Evolutionary conservation across 2,329 filamentous ascomycete species (phyloP).

Genomic region (Aspergillus sp.): DNA sequence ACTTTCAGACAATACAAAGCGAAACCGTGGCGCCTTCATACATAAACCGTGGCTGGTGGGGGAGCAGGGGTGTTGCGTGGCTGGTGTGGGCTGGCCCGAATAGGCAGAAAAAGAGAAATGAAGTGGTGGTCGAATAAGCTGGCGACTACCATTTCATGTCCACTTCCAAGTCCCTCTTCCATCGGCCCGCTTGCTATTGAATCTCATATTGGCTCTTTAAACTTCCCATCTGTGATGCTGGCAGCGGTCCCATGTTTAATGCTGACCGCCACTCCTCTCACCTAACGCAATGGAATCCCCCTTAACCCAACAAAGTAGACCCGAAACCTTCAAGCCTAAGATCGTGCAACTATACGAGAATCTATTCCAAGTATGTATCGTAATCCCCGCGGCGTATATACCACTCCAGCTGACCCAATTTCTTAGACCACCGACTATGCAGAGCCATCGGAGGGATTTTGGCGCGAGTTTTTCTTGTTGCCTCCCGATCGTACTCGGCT

Average conservation of each 20-base stretch:
- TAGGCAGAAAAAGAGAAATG: conserved; percentile 15
- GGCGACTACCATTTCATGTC: conserved; percentile 3
- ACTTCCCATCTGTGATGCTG: conserved; percentile 19
- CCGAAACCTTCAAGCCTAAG: conserved; percentile 90
- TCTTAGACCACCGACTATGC: conserved; percentile 63
- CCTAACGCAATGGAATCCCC: conserved; percentile 76
- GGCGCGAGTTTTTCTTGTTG: conserved; percentile 92
- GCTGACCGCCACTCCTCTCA: conserved; percentile 21
- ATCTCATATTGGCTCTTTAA: not conserved
- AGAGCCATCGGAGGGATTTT: conserved; percentile 85
- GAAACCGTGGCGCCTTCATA: not conserved
- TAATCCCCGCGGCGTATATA: not conserved
- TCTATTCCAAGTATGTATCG: conserved; percentile 63
- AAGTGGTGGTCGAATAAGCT: conserved; percentile 10
- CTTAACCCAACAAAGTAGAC: conserved; percentile 86
- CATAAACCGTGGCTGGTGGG: not conserved
- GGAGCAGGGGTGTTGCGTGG: conserved; percentile 6
- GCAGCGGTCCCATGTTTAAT: conserved; percentile 19
- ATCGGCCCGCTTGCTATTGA: not conserved
- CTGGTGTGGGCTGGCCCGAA: conserved; percentile 17
- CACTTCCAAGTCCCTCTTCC: conserved; percentile 1
- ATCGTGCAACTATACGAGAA: conserved; percentile 86
- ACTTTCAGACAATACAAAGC: not conserved
- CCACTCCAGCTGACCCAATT: conserved; percentile 16
- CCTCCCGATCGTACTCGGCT: conserved; percentile 73